These are phyloP conservation scores for Saposhnikovia divaricata DNA, from an alignment of 129 eudicot genomes.

Conservation along the genomic window DNA sequence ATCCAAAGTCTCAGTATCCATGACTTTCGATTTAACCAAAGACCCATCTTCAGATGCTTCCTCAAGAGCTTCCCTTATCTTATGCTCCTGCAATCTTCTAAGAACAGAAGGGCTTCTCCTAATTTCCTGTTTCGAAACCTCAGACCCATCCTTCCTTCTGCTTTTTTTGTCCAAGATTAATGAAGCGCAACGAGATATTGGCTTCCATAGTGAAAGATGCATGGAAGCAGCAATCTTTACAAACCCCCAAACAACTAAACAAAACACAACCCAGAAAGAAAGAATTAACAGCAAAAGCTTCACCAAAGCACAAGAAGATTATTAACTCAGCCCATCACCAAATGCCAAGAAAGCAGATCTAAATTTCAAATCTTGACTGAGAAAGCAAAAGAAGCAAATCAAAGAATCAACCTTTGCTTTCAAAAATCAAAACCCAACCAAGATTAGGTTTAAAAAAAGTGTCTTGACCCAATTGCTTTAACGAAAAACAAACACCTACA, in stretches of 20 bases:
- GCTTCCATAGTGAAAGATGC: conserved; percentile 99
- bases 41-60: conserved; percentile 99
- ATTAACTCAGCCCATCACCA: conserved; percentile 38
- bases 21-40: conserved; percentile 70
- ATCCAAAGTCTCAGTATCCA: conserved; percentile 50
- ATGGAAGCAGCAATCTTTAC: conserved; percentile 45
- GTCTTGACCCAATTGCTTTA: conserved; percentile 15
- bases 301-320: conserved; percentile 12
- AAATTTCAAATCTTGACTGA: conserved; percentile 20
- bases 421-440: conserved; percentile 31
- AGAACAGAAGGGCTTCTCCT: conserved; percentile 67
- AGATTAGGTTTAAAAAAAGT: conserved; percentile 16
- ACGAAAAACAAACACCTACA: conserved; percentile 17
- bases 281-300: conserved; percentile 10
- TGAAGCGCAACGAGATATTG: conserved; percentile 86
- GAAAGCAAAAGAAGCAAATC: conserved; percentile 52
- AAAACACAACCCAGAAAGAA: conserved; percentile 17
- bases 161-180: conserved; percentile 79
- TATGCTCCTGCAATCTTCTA: conserved; percentile 75
- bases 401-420: conserved; percentile 40
- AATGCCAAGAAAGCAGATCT: conserved; percentile 20
- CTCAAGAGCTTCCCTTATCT: conserved; percentile 93
- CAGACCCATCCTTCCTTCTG: conserved; percentile 65
- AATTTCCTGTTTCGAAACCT: conserved; percentile 39
- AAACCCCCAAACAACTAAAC: conserved; percentile 9